Conservation (phyloP, 202 grass and related monocot genomes). For the Brachypodium distachyon region DNA sequence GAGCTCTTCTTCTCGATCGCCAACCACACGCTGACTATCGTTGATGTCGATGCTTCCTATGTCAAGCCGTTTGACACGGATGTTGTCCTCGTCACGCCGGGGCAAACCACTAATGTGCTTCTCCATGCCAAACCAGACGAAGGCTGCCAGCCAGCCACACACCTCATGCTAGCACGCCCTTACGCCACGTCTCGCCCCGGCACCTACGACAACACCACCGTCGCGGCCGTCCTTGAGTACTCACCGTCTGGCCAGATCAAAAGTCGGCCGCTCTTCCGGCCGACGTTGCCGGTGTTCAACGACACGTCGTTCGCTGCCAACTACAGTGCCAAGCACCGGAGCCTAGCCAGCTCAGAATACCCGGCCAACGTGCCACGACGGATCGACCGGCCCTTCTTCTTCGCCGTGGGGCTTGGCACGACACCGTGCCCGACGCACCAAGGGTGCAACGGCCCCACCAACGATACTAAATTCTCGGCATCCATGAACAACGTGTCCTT, state of each 20-base stretch:
- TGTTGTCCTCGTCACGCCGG: conserved; percentile 51
- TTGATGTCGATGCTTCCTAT: conserved; percentile 65
- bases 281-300: conserved; percentile 38
- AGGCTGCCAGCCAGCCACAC: conserved; percentile 25
- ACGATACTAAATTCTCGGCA: conserved; percentile 53
- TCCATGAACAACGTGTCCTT: conserved; percentile 77
- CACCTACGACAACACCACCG: conserved; percentile 88
- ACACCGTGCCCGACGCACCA: conserved; percentile 41
- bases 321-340: conserved; percentile 44
- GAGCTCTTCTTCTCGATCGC: conserved; percentile 81
- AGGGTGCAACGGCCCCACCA: conserved; percentile 68
- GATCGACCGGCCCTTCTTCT: conserved; percentile 64
- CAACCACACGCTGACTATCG: conserved; percentile 85
- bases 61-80: conserved; percentile 65
- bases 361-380: conserved; percentile 25
- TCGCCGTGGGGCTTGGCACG: conserved; percentile 62
- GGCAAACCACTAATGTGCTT: conserved; percentile 72
- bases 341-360: conserved; percentile 35
- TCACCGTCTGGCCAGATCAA: conserved; percentile 32
- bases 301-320: conserved; percentile 45
- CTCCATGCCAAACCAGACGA: conserved; percentile 38
- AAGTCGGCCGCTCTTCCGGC: conserved; percentile 26
- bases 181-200: conserved; percentile 44
- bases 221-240: conserved; percentile 57
- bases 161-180: conserved; percentile 60